Base-by-base conservation (phyloP, 2,329 filamentous ascomycete species). In the Rutstroemia sp. region DNA sequence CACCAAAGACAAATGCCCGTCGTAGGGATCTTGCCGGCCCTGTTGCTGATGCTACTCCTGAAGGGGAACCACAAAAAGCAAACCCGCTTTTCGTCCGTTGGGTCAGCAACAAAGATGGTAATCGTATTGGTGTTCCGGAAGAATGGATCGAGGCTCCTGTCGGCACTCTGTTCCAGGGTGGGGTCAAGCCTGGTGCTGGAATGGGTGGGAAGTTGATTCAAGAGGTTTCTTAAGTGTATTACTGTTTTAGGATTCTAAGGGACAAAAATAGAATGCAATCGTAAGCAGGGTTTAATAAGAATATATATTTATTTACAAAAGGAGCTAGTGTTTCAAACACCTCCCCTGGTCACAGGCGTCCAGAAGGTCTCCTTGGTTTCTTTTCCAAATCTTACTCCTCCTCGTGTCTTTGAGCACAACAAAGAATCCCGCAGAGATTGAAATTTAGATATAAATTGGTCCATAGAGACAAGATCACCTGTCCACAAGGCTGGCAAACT, bases 61-160 rank as follows among this genome's bases (percentile, higher is more conserved):
- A 79, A 50, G 72, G 68, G 0, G 77, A 77, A 54, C 60, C 58
- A 1, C 73, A 75, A 39, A 80, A 74, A 60, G 74, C 84, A 0
- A 77, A 82, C 59, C 78, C 84, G 1, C 73, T 84, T 7, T 86
- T 86, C 61, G 76, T 88, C 21, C 80, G 88, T 57, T 92, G 87
- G 81, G 75, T 88, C 52, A 89, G 82, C 70, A 87, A 74, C 65
- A 82, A 80, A 65, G 75, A 79, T 19, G 87, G 88, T 9, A 82
- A 76, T 59, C 72, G 75, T 3, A 72, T 92, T 7, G 82, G 77
- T 23, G 80, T 91, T 10, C 84, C 88, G 0, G 77, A 79, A 4
- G 86, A 89, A 65, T 84, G 89, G 75, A 67, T 91, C 27, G 76
- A 77, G 9, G 78, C 78, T 0, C 86, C 87, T 0, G 74, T 76